Conservation (phyloP, 176 grass and related monocot genomes). For the Aegilops speltoides region DNA sequence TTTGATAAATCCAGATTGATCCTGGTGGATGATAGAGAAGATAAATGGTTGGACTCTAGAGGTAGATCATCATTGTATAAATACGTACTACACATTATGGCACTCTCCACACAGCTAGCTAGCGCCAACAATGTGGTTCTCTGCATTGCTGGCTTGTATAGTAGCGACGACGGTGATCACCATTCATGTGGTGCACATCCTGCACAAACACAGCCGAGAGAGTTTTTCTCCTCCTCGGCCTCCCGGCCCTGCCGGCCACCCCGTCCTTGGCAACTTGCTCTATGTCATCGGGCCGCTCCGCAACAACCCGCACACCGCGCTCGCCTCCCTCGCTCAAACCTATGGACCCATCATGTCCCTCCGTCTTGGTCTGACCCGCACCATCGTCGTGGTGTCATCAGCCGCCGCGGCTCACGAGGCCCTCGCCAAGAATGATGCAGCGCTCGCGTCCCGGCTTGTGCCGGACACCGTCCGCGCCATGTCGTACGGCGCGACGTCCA, state of each 20-base stretch:
- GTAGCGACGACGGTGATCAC: not conserved
- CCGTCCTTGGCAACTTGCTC: not conserved
- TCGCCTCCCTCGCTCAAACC: not conserved
- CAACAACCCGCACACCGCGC: not conserved
- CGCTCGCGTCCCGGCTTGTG: conserved; percentile 16
- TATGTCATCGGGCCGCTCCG: conserved; percentile 19
- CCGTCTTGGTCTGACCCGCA: conserved; percentile 19
- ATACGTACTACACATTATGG: not conserved
- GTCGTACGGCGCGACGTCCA: conserved; percentile 11
- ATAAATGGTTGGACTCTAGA: too few species aligned
- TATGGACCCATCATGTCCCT: conserved; percentile 21
- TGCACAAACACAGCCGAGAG: not conserved
- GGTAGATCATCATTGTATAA: too few species aligned
- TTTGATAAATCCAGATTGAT: too few species aligned
- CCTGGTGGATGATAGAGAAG: too few species aligned
- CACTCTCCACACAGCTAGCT: not conserved
- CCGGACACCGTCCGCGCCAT: conserved; percentile 18
- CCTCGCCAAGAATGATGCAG: conserved; percentile 11
- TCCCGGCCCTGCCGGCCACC: not conserved
- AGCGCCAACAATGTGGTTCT: not conserved
- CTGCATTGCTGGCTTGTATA: not conserved
- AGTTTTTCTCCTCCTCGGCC: not conserved
- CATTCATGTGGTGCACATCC: not conserved
- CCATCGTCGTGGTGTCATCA: conserved; percentile 21
- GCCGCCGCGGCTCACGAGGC: conserved; percentile 8